Conservation (phyloP, 371 early-diverging fungal species). For the Mucor piriformis region DNA sequence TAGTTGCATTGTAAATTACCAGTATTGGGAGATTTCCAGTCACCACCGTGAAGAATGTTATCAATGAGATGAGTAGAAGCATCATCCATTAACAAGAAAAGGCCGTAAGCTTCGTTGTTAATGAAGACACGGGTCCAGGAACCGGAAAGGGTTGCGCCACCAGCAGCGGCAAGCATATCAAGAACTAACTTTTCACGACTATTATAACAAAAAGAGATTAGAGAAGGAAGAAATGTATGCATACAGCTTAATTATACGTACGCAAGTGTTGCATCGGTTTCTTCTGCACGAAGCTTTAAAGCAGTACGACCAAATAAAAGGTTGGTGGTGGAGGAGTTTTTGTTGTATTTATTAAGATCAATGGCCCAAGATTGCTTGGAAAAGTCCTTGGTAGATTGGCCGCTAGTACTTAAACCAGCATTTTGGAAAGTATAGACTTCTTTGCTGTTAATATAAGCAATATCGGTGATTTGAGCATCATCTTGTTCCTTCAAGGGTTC, state of each 20-base stretch:
- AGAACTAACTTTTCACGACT: constrained; percentile 56
- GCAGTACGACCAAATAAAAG: constrained; percentile 51
- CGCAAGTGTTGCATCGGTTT: constrained; percentile 55
- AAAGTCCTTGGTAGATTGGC: constrained; percentile 61
- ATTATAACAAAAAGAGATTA: not conserved
- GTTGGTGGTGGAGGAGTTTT: constrained; percentile 29
- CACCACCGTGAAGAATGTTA: constrained; percentile 42
- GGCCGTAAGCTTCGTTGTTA: constrained; percentile 54
- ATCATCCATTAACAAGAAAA: constrained; percentile 62
- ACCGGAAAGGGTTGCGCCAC: constrained; percentile 54
- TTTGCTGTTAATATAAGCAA: constrained; percentile 52
- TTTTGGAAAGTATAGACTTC: constrained; percentile 43
- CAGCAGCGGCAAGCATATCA: constrained; percentile 54
- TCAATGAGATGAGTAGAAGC: constrained; percentile 51
- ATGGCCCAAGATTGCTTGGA: constrained; percentile 59
- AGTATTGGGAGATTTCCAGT: constrained; percentile 28
- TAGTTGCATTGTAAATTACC: constrained; percentile 20
- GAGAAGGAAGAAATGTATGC: not conserved
- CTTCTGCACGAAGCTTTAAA: constrained; percentile 56
- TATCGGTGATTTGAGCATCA: constrained; percentile 23
- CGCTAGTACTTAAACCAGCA: constrained; percentile 53
- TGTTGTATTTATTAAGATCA: constrained; percentile 46
- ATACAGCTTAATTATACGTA: constrained; percentile 20
- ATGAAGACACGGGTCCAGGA: constrained; percentile 55
- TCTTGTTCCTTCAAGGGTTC: constrained; percentile 35